phyloP scores from a whole-genome alignment of 345 rosid species.

The Reutealis trisperma region DNA sequence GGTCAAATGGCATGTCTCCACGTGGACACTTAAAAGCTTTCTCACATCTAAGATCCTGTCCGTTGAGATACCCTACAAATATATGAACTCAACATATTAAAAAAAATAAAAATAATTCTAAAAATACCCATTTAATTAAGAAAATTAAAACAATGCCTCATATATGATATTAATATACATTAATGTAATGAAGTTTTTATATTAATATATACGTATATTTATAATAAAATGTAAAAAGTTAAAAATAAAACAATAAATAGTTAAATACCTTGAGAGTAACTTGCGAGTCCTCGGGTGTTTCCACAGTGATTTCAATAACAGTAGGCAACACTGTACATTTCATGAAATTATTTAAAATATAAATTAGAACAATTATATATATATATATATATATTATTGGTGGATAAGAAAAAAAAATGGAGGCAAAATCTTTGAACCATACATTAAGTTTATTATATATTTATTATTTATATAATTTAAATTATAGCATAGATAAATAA shows the following conservation, averaged over 20 bases:
- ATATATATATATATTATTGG: too few relatives aligned
- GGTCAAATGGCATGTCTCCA: slow-evolving; percentile 37
- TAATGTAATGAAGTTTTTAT: too few relatives aligned
- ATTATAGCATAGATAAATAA: not conserved
- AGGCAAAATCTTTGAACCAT: not conserved
- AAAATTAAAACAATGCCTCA: too few relatives aligned
- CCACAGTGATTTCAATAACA: slow-evolving; percentile 26
- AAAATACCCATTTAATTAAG: too few relatives aligned
- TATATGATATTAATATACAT: too few relatives aligned
- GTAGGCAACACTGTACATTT: slow-evolving; percentile 29
- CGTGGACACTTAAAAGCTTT: slow-evolving; percentile 33
- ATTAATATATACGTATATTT: too few relatives aligned
- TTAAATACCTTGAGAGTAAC: slow-evolving; percentile 29
- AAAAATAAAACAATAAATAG: not conserved
- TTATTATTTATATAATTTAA: too few relatives aligned
- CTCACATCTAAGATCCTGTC: slow-evolving; percentile 39
- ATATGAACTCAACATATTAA: not conserved
- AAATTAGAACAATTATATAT: too few relatives aligned
- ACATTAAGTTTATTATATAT: not conserved
- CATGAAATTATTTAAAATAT: not conserved
- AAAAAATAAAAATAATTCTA: not conserved
- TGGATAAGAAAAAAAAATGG: not conserved
- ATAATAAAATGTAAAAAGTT: not conserved
- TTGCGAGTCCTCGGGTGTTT: slow-evolving; percentile 33
- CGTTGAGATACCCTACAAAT: slow-evolving; percentile 33